These are phyloP conservation scores for Sanguinoderma infundibulare DNA, from an alignment of 1,284 basidiomycete species.

Conservation along the genomic window DNA sequence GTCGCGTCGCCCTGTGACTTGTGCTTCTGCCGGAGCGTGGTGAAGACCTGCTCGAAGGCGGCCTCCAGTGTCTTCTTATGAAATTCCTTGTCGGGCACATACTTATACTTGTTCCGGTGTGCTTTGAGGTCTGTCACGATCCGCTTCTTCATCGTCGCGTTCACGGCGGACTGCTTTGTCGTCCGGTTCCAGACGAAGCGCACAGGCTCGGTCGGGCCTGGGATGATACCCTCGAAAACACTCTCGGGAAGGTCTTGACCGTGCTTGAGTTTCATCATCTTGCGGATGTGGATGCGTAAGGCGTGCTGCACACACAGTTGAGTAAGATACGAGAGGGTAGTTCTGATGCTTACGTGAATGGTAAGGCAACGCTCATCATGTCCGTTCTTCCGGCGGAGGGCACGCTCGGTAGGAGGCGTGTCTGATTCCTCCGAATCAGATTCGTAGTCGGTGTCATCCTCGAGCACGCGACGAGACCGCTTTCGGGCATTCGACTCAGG, in stretches of 20 bases:
- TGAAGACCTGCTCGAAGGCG: conserved; percentile 72
- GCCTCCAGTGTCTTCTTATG: conserved; percentile 60
- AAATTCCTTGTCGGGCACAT: conserved; percentile 70
- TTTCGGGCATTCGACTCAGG: conserved; percentile 31
- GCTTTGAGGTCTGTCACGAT: conserved; percentile 61
- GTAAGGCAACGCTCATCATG: conserved; percentile 68
- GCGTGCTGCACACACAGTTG: conserved; percentile 54
- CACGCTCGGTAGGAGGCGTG: conserved; percentile 35
- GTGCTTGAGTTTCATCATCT: conserved; percentile 56
- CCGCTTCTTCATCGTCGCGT: conserved; percentile 68
- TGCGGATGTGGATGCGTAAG: conserved; percentile 65
- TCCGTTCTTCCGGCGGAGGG: conserved; percentile 54
- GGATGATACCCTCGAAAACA: conserved; percentile 53
- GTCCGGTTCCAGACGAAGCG: conserved; percentile 82
- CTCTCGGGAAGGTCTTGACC: conserved; percentile 65
- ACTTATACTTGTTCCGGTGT: conserved; percentile 57
- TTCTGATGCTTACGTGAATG: conserved; percentile 53
- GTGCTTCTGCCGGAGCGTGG: conserved; percentile 69
- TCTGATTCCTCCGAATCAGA: conserved; percentile 40
- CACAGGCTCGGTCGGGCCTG: conserved; percentile 53
- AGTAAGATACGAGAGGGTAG: conserved; percentile 3
- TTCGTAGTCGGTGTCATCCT: conserved; percentile 22
- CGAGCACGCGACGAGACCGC: conserved; percentile 37
- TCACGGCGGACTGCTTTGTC: conserved; percentile 70
- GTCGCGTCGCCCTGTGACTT: conserved; percentile 56